Evolutionary conservation across 2,329 filamentous ascomycete genomes (phyloP).

Genomic region (Alternaria gaisen): DNA sequence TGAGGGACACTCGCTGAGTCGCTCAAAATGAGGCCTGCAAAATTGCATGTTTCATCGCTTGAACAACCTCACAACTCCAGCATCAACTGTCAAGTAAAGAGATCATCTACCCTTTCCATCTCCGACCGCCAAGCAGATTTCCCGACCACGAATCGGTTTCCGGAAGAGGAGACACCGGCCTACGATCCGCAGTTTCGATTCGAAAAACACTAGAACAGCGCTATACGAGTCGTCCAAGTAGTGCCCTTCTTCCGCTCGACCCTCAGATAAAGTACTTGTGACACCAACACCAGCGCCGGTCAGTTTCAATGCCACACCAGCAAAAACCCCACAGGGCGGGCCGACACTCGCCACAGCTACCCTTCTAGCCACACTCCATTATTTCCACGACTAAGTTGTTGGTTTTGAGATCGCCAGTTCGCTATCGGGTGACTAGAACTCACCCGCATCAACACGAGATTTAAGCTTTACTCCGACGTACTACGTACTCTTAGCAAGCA

Average conservation of each 20-base stretch:
- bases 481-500: not conserved
- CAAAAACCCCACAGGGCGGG: not conserved
- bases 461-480: not conserved
- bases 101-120: not conserved
- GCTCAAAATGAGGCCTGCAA: no score
- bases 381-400: not conserved
- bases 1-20: no score
- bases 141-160: not conserved
- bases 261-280: not conserved
- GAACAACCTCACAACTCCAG: not conserved
- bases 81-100: not conserved
- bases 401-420: not conserved
- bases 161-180: not conserved
- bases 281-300: not conserved
- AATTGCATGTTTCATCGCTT: not conserved
- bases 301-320: not conserved
- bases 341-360: not conserved
- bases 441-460: not conserved
- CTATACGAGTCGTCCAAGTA: not conserved
- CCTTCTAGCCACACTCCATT: not conserved
- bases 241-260: not conserved
- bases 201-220: not conserved
- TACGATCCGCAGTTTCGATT: not conserved
- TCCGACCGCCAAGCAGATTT: not conserved
- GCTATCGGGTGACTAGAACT: not conserved